Percentiles rank a stretch among this genome's conserved stretches.
Evolutionary conservation across 306 rosid genomes (phyloP).

Genomic region (Styphnolobium japonicum): DNA sequence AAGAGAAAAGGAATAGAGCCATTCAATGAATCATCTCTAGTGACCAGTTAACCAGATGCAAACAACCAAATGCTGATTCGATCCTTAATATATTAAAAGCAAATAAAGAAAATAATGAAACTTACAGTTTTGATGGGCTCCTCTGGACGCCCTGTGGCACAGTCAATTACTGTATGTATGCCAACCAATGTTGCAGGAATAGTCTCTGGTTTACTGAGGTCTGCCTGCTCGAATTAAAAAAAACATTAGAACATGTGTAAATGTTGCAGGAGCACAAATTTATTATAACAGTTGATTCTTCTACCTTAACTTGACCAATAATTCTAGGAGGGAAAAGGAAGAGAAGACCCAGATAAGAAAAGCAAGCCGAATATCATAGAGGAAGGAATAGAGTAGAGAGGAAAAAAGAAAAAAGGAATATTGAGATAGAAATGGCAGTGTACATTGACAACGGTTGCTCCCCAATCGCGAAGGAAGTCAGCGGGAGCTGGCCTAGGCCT

Average conservation of each 20-base stretch:
- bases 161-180: slow-evolving; percentile 80
- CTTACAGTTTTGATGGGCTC: slow-evolving; percentile 84
- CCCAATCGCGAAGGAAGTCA: slow-evolving; percentile 97
- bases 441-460: slow-evolving; percentile 91
- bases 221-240: slow-evolving; percentile 60
- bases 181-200: slow-evolving; percentile 96
- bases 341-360: neutral
- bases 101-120: neutral
- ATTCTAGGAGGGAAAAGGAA: neutral
- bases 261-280: neutral
- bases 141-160: slow-evolving; percentile 97
- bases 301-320: neutral
- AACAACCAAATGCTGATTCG: neutral
- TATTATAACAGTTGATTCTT: too few relatives aligned
- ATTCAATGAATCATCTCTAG: too few relatives aligned
- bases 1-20: too few relatives aligned
- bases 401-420: neutral
- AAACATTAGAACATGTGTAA: neutral
- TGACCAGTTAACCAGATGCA: too few relatives aligned
- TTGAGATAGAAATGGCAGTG: neutral
- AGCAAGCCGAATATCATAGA: too few relatives aligned
- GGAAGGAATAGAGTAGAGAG: neutral
- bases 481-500: slow-evolving; percentile 99
- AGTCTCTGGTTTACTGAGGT: slow-evolving; percentile 84
- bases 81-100: neutral